Percentiles rank a stretch among this genome's conserved stretches.
phyloP scores from a whole-genome alignment of 306 rosid genomes.

The Spatholobus suberectus region DNA sequence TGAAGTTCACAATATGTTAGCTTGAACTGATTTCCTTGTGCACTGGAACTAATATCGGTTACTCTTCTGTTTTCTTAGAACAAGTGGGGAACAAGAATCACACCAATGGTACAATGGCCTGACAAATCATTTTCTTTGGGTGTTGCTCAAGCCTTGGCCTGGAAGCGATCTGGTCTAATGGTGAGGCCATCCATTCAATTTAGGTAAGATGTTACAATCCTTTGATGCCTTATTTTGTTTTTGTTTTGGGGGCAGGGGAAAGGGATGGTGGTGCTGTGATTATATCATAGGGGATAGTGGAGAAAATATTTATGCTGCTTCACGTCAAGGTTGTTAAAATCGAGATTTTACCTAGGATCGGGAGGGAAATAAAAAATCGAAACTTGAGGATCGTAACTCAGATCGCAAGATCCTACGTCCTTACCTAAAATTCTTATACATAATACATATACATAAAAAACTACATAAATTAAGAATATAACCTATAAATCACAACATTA shows the following conservation, averaged over 20 bases:
- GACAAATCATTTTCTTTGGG: slow-evolving; percentile 91
- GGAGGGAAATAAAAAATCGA: no score
- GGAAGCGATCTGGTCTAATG: slow-evolving; percentile 97
- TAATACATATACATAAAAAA: no score
- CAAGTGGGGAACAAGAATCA: slow-evolving; percentile 91
- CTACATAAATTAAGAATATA: no score
- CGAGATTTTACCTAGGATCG: no score
- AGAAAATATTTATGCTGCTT: not conserved
- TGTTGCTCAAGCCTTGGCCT: slow-evolving; percentile 91
- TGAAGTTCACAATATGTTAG: not conserved
- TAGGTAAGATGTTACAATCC: slow-evolving; percentile 61
- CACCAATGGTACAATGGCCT: slow-evolving; percentile 94
- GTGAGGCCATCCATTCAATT: slow-evolving; percentile 88
- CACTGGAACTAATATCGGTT: slow-evolving; percentile 36
- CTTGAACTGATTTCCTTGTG: slow-evolving; percentile 19
- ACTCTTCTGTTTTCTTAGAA: slow-evolving; percentile 55
- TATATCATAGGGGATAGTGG: not conserved
- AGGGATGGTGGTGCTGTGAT: not conserved
- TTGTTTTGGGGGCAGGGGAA: not conserved
- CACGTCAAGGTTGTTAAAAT: no score
- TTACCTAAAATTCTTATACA: no score
- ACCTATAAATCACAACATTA: no score
- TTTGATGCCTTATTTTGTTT: not conserved
- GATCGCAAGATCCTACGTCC: no score
- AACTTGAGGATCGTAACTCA: no score